These are phyloP conservation scores for Lasiodiplodia sp. DNA, from an alignment of 2,329 filamentous ascomycete species.

Conservation along the genomic window DNA sequence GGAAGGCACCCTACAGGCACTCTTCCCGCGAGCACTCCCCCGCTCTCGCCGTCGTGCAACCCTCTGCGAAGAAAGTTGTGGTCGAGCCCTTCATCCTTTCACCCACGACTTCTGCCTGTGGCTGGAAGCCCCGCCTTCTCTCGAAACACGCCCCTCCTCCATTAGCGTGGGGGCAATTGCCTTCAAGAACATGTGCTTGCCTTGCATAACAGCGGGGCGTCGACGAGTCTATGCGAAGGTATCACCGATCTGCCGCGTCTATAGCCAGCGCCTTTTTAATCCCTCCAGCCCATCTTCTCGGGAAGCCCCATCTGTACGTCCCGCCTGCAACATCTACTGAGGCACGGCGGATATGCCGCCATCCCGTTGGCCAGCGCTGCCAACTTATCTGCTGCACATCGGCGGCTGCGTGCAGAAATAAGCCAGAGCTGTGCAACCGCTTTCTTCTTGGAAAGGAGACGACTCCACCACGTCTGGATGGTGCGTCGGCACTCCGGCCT, in stretches of 20 bases:
- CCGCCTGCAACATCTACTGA: neutral
- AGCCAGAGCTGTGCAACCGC: neutral
- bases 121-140: neutral
- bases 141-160: slow-evolving; percentile 11
- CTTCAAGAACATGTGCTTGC: slow-evolving; percentile 12
- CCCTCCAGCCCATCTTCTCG: neutral
- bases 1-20: neutral
- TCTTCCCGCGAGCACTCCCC: neutral
- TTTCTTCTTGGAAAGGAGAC: neutral
- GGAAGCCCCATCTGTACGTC: neutral
- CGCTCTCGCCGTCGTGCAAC: slow-evolving; percentile 2
- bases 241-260: slow-evolving; percentile 10
- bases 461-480: neutral
- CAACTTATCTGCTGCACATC: neutral
- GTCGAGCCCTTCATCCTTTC: neutral
- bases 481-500: neutral
- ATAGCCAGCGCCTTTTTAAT: neutral
- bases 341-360: slow-evolving; percentile 6
- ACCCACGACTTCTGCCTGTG: neutral
- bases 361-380: neutral
- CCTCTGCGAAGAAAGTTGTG: neutral
- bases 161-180: slow-evolving; percentile 18
- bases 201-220: slow-evolving; percentile 20
- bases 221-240: neutral
- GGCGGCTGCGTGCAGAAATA: slow-evolving; percentile 14